Conservation (phyloP, 257 asterid genomes). For the Solanum pennellii region DNA sequence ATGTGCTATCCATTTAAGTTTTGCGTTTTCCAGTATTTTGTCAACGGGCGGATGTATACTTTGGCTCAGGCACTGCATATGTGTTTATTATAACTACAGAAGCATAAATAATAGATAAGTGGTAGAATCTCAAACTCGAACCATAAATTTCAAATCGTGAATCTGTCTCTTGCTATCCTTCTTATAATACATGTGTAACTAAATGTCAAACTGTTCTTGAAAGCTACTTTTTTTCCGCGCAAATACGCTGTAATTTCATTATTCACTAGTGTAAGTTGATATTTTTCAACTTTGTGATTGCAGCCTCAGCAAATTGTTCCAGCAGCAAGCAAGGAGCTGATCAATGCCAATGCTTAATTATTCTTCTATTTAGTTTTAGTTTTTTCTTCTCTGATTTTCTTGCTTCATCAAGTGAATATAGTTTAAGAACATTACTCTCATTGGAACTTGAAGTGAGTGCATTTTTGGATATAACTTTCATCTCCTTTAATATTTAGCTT, state of each 20-base stretch:
- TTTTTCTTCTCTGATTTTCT: background rate
- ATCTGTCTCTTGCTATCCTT: background rate
- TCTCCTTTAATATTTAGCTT: background rate
- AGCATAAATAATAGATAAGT: background rate
- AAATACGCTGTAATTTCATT: background rate
- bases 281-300: conserved; percentile 2
- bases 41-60: background rate
- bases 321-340: conserved; percentile 18
- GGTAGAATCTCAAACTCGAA: background rate
- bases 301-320: conserved; percentile 37
- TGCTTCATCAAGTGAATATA: background rate
- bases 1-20: background rate
- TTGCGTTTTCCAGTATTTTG: background rate
- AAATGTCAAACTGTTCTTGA: background rate
- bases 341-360: conserved; percentile 21
- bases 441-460: background rate
- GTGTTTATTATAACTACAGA: background rate
- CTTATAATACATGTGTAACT: background rate
- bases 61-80: background rate
- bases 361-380: background rate
- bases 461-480: background rate
- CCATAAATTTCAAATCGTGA: background rate
- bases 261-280: background rate
- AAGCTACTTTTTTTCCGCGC: background rate
- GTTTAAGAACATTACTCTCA: background rate